A percentile compares a stretch with the other conserved stretches of the same genome.
phyloP scores from a whole-genome alignment of 768 basidiomycete species.

The Auriscalpium orientale region DNA sequence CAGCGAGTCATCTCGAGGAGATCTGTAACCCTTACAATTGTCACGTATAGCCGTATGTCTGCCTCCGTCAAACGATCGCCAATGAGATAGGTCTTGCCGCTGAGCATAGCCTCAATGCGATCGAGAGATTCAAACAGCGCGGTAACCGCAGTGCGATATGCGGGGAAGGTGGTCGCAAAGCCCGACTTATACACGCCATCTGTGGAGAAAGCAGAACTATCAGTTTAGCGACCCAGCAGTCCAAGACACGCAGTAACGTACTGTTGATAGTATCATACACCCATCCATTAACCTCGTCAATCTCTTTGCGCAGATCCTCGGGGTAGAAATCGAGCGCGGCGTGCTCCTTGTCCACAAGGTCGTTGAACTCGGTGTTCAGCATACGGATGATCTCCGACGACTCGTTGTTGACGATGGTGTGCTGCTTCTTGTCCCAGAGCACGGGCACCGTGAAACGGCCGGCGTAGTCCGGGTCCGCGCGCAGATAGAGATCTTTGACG shows the following conservation, averaged over 20 bases:
- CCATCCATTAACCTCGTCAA: constrained; percentile 81
- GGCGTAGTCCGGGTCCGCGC: constrained; percentile 59
- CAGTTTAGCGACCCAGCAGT: not conserved
- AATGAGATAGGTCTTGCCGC: constrained; percentile 75
- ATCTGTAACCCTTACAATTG: constrained; percentile 50
- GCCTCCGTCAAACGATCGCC: constrained; percentile 81
- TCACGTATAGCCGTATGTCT: constrained; percentile 86
- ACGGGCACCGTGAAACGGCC: constrained; percentile 86
- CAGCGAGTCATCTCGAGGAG: not conserved
- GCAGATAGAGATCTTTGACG: constrained; percentile 81
- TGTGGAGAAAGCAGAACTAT: constrained; percentile 19
- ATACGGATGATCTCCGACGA: constrained; percentile 92
- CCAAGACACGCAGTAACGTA: constrained; percentile 27
- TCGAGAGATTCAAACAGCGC: constrained; percentile 77
- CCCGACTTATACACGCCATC: constrained; percentile 87
- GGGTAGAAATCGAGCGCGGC: constrained; percentile 76
- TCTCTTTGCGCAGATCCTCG: constrained; percentile 56
- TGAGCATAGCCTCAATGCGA: constrained; percentile 68
- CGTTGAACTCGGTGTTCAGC: constrained; percentile 81
- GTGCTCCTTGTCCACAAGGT: constrained; percentile 56
- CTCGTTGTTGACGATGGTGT: constrained; percentile 94
- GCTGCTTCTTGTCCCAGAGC: constrained; percentile 85
- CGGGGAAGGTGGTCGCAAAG: constrained; percentile 73
- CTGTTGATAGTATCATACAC: constrained; percentile 83
- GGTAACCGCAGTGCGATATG: constrained; percentile 72